Conservation (phyloP, 805 yeast genomes). For the Zygotorulaspora florentina region DNA sequence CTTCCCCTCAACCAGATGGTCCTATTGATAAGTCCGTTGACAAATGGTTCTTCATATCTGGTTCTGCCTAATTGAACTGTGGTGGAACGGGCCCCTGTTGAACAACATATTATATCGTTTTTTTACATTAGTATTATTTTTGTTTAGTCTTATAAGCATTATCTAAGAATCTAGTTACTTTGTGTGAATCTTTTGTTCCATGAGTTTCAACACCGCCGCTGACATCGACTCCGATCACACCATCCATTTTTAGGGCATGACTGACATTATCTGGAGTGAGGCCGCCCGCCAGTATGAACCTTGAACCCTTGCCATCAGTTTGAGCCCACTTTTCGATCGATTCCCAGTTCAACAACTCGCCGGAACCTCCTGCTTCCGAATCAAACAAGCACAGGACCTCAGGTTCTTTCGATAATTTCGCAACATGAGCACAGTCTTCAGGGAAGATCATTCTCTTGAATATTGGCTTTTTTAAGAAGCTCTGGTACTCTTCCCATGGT, state of each 20-base stretch:
- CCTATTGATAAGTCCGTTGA: slow-evolving; percentile 95
- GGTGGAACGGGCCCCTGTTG: not conserved
- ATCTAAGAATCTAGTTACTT: slow-evolving; percentile 55
- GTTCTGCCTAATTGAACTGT: slow-evolving; percentile 44
- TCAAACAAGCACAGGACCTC: slow-evolving; percentile 64
- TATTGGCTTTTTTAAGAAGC: slow-evolving; percentile 48
- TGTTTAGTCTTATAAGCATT: slow-evolving; percentile 39
- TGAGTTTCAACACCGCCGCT: slow-evolving; percentile 89
- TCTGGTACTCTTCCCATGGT: slow-evolving; percentile 38
- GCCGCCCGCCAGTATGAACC: slow-evolving; percentile 84
- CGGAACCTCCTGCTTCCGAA: slow-evolving; percentile 91
- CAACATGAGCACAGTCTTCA: slow-evolving; percentile 41
- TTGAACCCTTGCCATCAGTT: slow-evolving; percentile 27
- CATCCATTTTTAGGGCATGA: slow-evolving; percentile 46
- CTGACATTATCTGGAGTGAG: slow-evolving; percentile 68
- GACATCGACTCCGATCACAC: slow-evolving; percentile 88
- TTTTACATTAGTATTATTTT: not conserved
- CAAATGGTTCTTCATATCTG: slow-evolving; percentile 98
- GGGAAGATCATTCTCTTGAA: slow-evolving; percentile 69
- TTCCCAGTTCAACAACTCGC: slow-evolving; percentile 73
- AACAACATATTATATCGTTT: not conserved
- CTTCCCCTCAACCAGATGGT: slow-evolving; percentile 71
- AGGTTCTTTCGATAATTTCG: slow-evolving; percentile 3
- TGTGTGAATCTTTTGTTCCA: slow-evolving; percentile 66
- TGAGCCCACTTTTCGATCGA: slow-evolving; percentile 40